These are phyloP conservation scores for Homolaphlyctis polyrhiza DNA, from an alignment of 371 early-diverging fungal genomes.

Conservation along the genomic window DNA sequence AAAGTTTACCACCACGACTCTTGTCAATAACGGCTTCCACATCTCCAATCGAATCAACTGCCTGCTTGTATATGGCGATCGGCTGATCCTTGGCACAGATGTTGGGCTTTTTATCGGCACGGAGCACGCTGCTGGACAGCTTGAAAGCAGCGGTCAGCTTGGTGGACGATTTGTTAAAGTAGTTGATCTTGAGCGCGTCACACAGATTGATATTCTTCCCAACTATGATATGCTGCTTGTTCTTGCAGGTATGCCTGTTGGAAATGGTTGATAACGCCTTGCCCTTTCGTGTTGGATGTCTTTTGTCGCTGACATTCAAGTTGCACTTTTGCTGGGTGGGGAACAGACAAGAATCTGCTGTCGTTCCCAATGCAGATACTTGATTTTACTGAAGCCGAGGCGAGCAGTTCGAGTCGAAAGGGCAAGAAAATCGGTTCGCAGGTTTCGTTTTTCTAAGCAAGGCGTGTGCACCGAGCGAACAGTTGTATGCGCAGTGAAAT, in stretches of 20 bases:
- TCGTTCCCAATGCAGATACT: conserved; percentile 53
- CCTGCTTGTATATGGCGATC: conserved; percentile 55
- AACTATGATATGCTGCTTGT: conserved; percentile 68
- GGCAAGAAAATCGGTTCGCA: conserved; percentile 69
- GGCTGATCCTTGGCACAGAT: conserved; percentile 71
- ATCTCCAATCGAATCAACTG: conserved; percentile 61
- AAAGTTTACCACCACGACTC: conserved; percentile 55
- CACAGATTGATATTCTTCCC: conserved; percentile 81
- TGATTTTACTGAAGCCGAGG: conserved; percentile 7
- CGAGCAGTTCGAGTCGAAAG: conserved; percentile 13
- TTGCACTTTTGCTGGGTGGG: not conserved
- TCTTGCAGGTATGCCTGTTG: conserved; percentile 55
- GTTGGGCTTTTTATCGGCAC: conserved; percentile 65
- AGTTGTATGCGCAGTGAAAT: conserved; percentile 70
- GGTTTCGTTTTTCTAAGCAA: conserved; percentile 76
- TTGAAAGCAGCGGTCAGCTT: not conserved
- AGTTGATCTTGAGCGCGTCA: conserved; percentile 71
- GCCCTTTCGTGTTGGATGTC: too few species aligned
- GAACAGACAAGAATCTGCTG: conserved; percentile 65
- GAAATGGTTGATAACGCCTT: too few species aligned
- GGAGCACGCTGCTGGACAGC: not conserved
- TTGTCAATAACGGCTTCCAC: conserved; percentile 42
- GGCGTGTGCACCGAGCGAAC: conserved; percentile 68
- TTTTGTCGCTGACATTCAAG: not conserved
- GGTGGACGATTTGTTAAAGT: conserved; percentile 40